These are phyloP conservation scores for Sporothrix dimorphospora DNA, from an alignment of 2,329 filamentous ascomycete species.

Conservation along the genomic window DNA sequence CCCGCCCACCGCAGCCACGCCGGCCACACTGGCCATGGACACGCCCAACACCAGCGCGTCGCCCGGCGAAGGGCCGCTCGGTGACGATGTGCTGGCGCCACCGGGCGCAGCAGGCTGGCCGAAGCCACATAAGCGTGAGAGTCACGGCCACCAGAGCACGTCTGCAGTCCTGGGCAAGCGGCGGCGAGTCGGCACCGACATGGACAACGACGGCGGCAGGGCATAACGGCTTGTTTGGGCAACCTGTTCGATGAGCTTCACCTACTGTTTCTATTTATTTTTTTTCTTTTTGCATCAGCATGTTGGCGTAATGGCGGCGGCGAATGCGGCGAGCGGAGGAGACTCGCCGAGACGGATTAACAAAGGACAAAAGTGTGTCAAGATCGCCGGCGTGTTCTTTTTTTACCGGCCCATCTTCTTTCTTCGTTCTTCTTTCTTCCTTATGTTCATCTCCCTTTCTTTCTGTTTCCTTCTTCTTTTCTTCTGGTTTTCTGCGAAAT, in stretches of 20 bases:
- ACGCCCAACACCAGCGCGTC: slow-evolving; percentile 21
- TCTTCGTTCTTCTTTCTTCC: neutral
- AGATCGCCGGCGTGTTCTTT: neutral
- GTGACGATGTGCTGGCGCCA: neutral
- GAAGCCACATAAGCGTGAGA: neutral
- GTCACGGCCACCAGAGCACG: neutral
- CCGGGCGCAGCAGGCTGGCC: neutral
- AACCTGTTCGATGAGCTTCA: neutral
- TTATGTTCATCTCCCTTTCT: neutral
- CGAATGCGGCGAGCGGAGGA: neutral
- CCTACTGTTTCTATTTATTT: neutral
- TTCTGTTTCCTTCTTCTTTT: neutral
- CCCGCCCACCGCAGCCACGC: neutral
- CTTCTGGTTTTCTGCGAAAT: neutral
- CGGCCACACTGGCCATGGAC: neutral
- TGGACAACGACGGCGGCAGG: neutral
- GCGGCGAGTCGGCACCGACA: slow-evolving; percentile 1
- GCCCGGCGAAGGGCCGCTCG: neutral
- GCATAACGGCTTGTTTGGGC: neutral
- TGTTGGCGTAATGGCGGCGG: neutral
- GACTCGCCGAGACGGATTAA: neutral
- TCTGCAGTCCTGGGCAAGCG: slow-evolving; percentile 15
- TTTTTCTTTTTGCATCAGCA: neutral
- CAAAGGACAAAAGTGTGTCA: too few relatives aligned
- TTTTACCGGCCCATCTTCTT: neutral